phyloP scores from a whole-genome alignment of 2,329 filamentous ascomycete species.

The Penicillium sp. region DNA sequence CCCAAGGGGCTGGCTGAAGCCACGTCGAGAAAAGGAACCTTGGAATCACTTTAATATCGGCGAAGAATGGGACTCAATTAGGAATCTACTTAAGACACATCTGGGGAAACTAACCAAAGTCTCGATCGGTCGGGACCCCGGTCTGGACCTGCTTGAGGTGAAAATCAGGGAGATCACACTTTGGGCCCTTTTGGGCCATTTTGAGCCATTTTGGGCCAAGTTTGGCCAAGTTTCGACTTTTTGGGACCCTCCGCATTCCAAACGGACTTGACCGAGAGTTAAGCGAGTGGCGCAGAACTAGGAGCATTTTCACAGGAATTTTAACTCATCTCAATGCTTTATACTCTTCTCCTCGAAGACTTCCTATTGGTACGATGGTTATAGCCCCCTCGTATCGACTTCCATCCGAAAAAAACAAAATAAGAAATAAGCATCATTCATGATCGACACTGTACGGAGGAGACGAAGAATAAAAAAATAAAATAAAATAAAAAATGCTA shows the following conservation, averaged over 20 bases:
- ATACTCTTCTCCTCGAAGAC: no score
- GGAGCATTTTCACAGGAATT: not conserved
- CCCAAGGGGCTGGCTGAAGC: constrained; percentile 5
- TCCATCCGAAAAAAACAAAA: not conserved
- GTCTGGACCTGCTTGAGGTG: not conserved
- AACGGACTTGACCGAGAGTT: constrained; percentile 26
- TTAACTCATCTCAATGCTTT: not conserved
- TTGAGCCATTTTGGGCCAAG: not conserved
- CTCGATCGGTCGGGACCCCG: constrained; percentile 12
- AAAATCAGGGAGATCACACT: constrained; percentile 1
- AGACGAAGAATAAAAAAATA: not conserved
- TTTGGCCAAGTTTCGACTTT: not conserved
- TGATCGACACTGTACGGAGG: not conserved
- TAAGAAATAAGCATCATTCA: not conserved
- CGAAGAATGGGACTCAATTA: constrained; percentile 13
- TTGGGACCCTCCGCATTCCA: constrained; percentile 7
- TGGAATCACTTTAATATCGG: constrained; percentile 3
- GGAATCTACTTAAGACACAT: not conserved
- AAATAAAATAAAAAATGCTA: not conserved
- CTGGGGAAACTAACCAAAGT: not conserved
- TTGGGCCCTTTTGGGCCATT: not conserved
- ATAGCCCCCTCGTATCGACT: not conserved
- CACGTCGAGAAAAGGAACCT: not conserved
- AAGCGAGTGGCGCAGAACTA: constrained; percentile 26
- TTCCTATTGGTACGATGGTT: not conserved